These are phyloP conservation scores for Fragosphaeria purpurea DNA, from an alignment of 2,329 filamentous ascomycete genomes.

Conservation along the genomic window DNA sequence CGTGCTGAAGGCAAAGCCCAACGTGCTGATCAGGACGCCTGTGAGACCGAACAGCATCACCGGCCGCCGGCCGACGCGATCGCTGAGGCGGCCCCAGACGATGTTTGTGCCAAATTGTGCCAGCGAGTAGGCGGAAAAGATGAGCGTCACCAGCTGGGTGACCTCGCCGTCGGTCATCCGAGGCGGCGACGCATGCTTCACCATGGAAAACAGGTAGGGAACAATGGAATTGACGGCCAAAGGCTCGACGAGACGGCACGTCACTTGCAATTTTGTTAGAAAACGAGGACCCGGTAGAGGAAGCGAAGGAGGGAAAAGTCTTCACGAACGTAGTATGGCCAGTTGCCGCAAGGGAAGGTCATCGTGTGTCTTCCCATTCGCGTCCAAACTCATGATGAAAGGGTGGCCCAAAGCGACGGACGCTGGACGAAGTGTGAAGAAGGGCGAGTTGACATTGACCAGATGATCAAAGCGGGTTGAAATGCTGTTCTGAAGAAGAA, in stretches of 20 bases:
- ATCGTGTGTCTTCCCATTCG: too few species aligned
- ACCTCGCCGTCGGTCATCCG: conserved; percentile 5
- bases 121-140: conserved; percentile 6
- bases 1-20: conserved; percentile 4
- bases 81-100: conserved; percentile 7
- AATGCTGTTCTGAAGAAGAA: too few species aligned
- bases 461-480: too few species aligned
- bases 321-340: neutral
- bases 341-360: neutral
- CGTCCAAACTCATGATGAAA: too few species aligned
- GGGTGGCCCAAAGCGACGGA: too few species aligned
- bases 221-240: conserved; percentile 9
- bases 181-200: neutral
- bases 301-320: neutral
- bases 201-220: conserved; percentile 8
- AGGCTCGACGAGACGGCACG: conserved; percentile 9
- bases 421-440: too few species aligned
- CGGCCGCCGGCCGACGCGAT: conserved; percentile 8
- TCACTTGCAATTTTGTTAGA: conserved; percentile 3
- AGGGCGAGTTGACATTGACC: too few species aligned
- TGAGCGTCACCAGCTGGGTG: conserved; percentile 5
- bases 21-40: conserved; percentile 3
- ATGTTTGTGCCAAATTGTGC: conserved; percentile 9
- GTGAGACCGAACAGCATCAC: conserved; percentile 7
- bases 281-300: too few species aligned